phyloP scores from a whole-genome alignment of 129 eudicot genomes.

The Tagetes patula region DNA sequence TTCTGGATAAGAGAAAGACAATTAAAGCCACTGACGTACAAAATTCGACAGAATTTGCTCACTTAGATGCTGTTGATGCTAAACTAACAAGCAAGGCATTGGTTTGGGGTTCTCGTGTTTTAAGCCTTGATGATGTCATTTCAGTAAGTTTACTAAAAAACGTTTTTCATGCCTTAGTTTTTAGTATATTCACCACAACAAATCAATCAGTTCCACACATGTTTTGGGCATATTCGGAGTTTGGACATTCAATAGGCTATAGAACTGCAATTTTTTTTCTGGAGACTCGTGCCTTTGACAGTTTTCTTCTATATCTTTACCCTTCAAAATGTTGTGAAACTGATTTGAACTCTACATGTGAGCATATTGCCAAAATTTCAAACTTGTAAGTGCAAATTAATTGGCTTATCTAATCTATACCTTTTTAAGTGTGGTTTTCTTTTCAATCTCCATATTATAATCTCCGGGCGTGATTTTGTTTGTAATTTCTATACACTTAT shows the following conservation, averaged over 20 bases:
- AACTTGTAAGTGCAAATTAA: background rate
- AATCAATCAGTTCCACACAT: background rate
- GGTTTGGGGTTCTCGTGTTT: constrained; percentile 82
- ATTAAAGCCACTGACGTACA: constrained; percentile 47
- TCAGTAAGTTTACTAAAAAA: constrained; percentile 54
- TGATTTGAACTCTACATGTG: background rate
- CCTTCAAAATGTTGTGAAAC: background rate
- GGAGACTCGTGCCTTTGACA: background rate
- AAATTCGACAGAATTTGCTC: constrained; percentile 50
- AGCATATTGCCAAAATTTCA: background rate
- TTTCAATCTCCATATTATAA: background rate
- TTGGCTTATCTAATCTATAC: background rate
- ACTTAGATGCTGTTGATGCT: constrained; percentile 69
- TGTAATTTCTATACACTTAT: background rate
- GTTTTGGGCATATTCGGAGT: background rate
- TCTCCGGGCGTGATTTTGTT: background rate
- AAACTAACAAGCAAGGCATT: constrained; percentile 95
- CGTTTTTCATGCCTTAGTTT: background rate
- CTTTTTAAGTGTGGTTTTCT: background rate
- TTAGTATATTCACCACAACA: background rate
- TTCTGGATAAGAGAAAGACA: constrained; percentile 67
- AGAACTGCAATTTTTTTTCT: background rate
- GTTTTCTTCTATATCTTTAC: background rate
- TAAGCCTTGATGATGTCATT: constrained; percentile 73
- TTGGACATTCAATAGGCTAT: background rate